A percentile compares a stretch with the other conserved stretches of the same genome.
phyloP scores from a whole-genome alignment of 768 basidiomycete species.

The Pleurotus pulmonarius region DNA sequence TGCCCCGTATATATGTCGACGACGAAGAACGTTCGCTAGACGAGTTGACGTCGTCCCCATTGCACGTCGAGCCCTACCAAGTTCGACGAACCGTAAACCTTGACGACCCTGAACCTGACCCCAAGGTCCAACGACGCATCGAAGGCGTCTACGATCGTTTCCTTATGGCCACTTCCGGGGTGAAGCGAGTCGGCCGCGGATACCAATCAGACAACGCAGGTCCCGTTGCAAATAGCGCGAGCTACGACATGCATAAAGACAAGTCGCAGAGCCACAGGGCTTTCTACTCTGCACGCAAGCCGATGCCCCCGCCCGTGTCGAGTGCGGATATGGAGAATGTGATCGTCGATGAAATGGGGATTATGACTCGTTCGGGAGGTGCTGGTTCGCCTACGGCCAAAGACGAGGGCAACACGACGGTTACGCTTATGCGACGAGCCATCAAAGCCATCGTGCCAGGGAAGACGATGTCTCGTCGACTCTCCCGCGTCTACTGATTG shows the following conservation, averaged over 20 bases:
- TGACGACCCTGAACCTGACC: constrained; percentile 37
- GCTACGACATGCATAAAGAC: constrained; percentile 16
- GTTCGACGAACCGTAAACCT: constrained; percentile 35
- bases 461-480: constrained; percentile 48
- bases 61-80: constrained; percentile 64
- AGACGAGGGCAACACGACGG: constrained; percentile 47
- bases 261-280: constrained; percentile 36
- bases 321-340: constrained; percentile 50
- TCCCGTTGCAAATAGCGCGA: constrained; percentile 33
- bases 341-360: constrained; percentile 66
- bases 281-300: constrained; percentile 45
- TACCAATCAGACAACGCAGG: constrained; percentile 69
- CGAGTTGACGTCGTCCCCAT: constrained; percentile 58
- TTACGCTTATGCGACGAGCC: constrained; percentile 62
- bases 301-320: constrained; percentile 72
- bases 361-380: constrained; percentile 32
- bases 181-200: constrained; percentile 76
- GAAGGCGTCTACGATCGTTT: constrained; percentile 82
- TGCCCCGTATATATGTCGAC: constrained; percentile 21
- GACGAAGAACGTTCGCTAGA: constrained; percentile 37
- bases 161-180: constrained; percentile 77
- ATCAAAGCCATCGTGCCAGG: constrained; percentile 71
- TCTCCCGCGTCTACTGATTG: constrained; percentile 37
- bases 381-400: constrained; percentile 26
- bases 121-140: constrained; percentile 55